Evolutionary conservation across 306 rosid species (phyloP).

Genomic region (Dalbergia oliveri): DNA sequence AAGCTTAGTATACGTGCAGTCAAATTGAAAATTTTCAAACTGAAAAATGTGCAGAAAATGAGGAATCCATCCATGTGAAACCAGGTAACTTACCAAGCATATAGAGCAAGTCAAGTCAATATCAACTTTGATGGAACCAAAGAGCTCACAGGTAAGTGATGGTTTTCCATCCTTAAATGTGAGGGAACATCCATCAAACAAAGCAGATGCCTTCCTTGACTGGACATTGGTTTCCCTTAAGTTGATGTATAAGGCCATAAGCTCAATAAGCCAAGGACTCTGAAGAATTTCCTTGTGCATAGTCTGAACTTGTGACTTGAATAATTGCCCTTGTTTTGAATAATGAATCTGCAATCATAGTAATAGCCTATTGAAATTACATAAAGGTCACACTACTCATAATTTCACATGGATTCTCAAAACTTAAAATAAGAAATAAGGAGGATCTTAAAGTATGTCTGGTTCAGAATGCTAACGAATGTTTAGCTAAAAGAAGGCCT

Average conservation of each 20-base stretch:
- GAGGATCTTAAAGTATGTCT: not conserved
- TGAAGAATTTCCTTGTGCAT: conserved; percentile 92
- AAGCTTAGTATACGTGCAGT: not conserved
- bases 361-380: not conserved
- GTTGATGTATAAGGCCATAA: conserved; percentile 89
- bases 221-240: conserved; percentile 61
- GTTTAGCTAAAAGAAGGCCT: no score
- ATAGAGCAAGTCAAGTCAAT: conserved; percentile 86
- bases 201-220: conserved; percentile 47
- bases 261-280: conserved; percentile 94
- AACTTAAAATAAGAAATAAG: conserved; percentile 26
- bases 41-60: conserved; percentile 1
- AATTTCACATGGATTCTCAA: conserved; percentile 13
- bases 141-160: conserved; percentile 78
- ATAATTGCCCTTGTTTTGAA: conserved; percentile 95
- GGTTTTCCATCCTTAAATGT: conserved; percentile 74
- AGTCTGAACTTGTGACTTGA: conserved; percentile 83
- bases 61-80: not conserved
- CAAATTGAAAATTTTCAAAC: conserved; percentile 40
- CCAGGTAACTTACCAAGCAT: conserved; percentile 76
- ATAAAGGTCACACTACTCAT: conserved; percentile 11
- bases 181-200: conserved; percentile 75
- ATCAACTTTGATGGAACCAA: conserved; percentile 75
- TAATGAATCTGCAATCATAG: conserved; percentile 75
- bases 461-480: no score